phyloP scores from a whole-genome alignment of 768 basidiomycete genomes.

The Tricholoma hemisulphureum region DNA sequence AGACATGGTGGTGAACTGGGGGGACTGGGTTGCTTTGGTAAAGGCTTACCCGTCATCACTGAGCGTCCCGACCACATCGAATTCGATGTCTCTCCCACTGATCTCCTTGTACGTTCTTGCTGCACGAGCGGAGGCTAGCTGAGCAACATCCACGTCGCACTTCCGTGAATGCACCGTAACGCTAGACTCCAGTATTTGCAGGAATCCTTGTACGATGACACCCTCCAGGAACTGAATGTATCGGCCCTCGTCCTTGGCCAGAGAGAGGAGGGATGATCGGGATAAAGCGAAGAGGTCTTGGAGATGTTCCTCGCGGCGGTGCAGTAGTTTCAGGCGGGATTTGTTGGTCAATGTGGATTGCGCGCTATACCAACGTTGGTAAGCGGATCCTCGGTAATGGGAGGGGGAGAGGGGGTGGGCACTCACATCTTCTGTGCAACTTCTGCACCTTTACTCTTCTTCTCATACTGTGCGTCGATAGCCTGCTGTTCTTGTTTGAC shows the following conservation, averaged over 20 bases:
- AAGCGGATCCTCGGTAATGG: background rate
- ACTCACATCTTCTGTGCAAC: conserved; percentile 94
- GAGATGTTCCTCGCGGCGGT: conserved; percentile 88
- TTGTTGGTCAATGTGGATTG: conserved; percentile 97
- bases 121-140: conserved; percentile 66
- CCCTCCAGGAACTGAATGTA: conserved; percentile 85
- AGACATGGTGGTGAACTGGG: background rate
- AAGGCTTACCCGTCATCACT: conserved; percentile 62
- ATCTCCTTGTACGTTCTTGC: conserved; percentile 68
- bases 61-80: conserved; percentile 61
- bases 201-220: conserved; percentile 80
- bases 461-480: conserved; percentile 92
- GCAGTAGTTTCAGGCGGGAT: conserved; percentile 85
- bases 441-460: conserved; percentile 93
- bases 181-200: conserved; percentile 74
- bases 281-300: conserved; percentile 84
- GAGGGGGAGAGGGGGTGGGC: background rate
- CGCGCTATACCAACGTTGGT: conserved; percentile 49
- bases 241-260: conserved; percentile 62
- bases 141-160: conserved; percentile 60
- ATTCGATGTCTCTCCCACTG: conserved; percentile 63
- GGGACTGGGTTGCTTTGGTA: background rate
- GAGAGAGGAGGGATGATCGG: conserved; percentile 57
- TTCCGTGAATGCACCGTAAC: conserved; percentile 67
- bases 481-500: conserved; percentile 95